These are phyloP conservation scores for Boletus rubroflammeus DNA, from an alignment of 768 basidiomycete species.

Conservation along the genomic window DNA sequence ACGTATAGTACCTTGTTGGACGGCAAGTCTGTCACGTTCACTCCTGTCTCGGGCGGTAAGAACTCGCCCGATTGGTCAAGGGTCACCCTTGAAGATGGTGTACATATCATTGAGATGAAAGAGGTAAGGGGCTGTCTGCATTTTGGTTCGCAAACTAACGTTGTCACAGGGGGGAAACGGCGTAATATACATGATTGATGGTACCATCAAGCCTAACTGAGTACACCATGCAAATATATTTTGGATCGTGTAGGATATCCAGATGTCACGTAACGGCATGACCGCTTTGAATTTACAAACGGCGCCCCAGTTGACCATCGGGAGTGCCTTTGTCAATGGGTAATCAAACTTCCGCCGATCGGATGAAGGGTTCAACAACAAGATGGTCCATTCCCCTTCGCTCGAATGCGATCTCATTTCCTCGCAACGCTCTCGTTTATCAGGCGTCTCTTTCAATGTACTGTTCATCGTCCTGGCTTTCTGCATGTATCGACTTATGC, in stretches of 20 bases:
- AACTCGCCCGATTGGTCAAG: slow-evolving; percentile 53
- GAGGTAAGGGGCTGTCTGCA: slow-evolving; percentile 42
- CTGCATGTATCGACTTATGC: background rate
- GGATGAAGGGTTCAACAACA: background rate
- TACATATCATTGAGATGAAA: slow-evolving; percentile 55
- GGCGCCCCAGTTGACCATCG: background rate
- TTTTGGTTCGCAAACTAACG: background rate
- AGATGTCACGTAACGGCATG: background rate
- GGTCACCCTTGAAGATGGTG: slow-evolving; percentile 52
- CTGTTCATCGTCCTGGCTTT: background rate
- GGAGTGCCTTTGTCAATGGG: background rate
- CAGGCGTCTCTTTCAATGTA: background rate
- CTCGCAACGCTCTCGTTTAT: background rate
- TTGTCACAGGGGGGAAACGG: slow-evolving; percentile 39
- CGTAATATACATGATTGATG: slow-evolving; percentile 42
- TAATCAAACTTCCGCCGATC: background rate
- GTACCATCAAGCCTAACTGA: slow-evolving; percentile 29
- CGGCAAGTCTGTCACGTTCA: slow-evolving; percentile 56
- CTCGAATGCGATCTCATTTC: background rate
- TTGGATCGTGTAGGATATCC: background rate
- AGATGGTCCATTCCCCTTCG: background rate
- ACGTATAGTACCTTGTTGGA: slow-evolving; percentile 58
- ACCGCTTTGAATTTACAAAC: background rate
- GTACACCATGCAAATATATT: background rate
- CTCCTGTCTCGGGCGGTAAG: slow-evolving; percentile 31